Evolutionary conservation across 306 rosid genomes (phyloP).

Genomic region (Ceratonia siliqua): DNA sequence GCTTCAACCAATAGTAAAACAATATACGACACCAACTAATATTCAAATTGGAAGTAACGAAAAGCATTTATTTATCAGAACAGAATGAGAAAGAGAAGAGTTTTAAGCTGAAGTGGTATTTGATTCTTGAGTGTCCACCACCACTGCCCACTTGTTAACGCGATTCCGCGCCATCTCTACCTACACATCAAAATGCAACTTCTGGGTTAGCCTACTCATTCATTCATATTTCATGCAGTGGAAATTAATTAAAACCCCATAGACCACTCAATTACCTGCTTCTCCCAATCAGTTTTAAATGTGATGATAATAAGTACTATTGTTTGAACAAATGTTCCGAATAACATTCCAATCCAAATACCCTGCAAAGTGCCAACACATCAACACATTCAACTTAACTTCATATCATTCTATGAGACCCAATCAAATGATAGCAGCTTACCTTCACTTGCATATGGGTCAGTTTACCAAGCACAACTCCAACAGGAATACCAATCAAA

Average conservation of each 20-base stretch:
- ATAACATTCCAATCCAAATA: slow-evolving; percentile 55
- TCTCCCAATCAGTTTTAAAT: slow-evolving; percentile 52
- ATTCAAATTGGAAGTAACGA: no score
- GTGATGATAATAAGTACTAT: slow-evolving; percentile 39
- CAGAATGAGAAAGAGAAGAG: no score
- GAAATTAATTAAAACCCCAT: no score
- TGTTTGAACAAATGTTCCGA: slow-evolving; percentile 54
- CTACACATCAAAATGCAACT: slow-evolving; percentile 1
- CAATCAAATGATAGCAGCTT: background rate
- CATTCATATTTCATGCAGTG: no score
- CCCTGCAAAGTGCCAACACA: no score
- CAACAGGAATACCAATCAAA: slow-evolving; percentile 49
- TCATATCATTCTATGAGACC: no score
- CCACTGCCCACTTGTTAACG: slow-evolving; percentile 30
- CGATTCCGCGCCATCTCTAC: slow-evolving; percentile 31
- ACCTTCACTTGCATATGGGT: slow-evolving; percentile 38
- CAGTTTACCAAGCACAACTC: slow-evolving; percentile 37
- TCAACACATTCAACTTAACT: no score
- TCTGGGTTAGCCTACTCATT: no score
- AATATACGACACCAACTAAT: no score
- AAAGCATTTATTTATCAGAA: no score
- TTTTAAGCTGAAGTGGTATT: background rate
- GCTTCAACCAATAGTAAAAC: no score
- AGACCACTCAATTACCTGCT: slow-evolving; percentile 39
- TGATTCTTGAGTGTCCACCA: slow-evolving; percentile 23